These are phyloP conservation scores for Metschnikowia henanensis DNA, from an alignment of 805 yeast genomes.

Conservation along the genomic window DNA sequence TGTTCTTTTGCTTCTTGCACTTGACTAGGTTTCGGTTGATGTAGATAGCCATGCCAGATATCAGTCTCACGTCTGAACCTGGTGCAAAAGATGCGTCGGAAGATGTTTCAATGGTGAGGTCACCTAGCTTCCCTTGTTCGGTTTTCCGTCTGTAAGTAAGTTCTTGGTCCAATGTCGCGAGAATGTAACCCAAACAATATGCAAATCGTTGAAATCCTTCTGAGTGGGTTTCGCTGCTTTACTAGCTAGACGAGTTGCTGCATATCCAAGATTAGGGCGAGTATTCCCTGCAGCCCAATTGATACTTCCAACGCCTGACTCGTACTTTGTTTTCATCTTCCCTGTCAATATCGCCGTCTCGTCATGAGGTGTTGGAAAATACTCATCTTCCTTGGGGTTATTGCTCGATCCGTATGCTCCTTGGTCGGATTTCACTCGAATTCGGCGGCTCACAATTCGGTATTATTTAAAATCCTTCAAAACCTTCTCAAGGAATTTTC, in stretches of 20 bases:
- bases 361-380: not conserved
- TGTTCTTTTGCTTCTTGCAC: too few relatives aligned
- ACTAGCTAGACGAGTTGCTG: not conserved
- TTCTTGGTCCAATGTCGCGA: too few relatives aligned
- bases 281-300: constrained; percentile 1
- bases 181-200: not conserved
- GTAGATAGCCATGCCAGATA: too few relatives aligned
- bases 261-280: not conserved
- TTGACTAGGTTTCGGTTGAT: too few relatives aligned
- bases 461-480: not conserved
- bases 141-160: too few relatives aligned
- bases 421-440: not conserved
- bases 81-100: too few relatives aligned
- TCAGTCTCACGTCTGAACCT: too few relatives aligned
- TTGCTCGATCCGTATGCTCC: not conserved
- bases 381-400: not conserved
- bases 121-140: too few relatives aligned
- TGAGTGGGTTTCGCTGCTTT: not conserved
- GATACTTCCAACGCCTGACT: not conserved
- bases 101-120: too few relatives aligned
- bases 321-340: not conserved
- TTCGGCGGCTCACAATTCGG: not conserved
- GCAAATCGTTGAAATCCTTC: not conserved
- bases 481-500: not conserved
- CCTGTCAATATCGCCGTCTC: not conserved